Evolutionary conservation across 2,329 filamentous ascomycete genomes (phyloP).

Genomic region (Diaporthe amygdali): DNA sequence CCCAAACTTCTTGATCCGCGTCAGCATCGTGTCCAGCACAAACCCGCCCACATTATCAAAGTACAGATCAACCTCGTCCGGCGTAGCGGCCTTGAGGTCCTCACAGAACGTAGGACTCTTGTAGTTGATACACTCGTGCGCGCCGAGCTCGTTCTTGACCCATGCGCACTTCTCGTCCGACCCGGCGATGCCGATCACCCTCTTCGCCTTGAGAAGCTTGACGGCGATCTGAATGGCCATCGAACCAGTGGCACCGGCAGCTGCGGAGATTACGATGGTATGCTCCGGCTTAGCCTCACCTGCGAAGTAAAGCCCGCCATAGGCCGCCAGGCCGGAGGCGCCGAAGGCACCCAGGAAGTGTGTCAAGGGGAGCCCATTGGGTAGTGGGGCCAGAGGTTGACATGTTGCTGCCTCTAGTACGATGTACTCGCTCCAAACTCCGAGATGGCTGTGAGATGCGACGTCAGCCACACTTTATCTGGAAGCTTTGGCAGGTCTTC

Average conservation of each 20-base stretch:
- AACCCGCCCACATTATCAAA: slow-evolving; percentile 56
- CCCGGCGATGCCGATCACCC: slow-evolving; percentile 58
- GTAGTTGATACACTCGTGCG: slow-evolving; percentile 61
- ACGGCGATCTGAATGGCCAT: slow-evolving; percentile 60
- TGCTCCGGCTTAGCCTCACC: slow-evolving; percentile 43
- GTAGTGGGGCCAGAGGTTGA: slow-evolving; percentile 29
- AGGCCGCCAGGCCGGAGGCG: slow-evolving; percentile 47
- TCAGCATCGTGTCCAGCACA: slow-evolving; percentile 51
- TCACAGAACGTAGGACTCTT: slow-evolving; percentile 50
- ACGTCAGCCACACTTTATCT: background rate
- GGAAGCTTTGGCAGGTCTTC: background rate
- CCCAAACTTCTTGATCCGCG: slow-evolving; percentile 44
- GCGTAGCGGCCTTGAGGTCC: slow-evolving; percentile 51
- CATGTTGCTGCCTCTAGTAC: slow-evolving; percentile 30
- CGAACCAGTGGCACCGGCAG: slow-evolving; percentile 52
- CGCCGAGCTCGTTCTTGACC: slow-evolving; percentile 52
- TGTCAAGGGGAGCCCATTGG: slow-evolving; percentile 30
- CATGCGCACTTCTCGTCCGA: slow-evolving; percentile 56
- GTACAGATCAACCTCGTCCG: slow-evolving; percentile 56
- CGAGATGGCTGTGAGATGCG: slow-evolving; percentile 26
- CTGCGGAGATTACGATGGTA: slow-evolving; percentile 50
- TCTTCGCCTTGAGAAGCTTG: slow-evolving; percentile 49
- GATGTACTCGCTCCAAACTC: slow-evolving; percentile 33
- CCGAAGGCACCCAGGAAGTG: slow-evolving; percentile 36
- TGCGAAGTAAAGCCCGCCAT: slow-evolving; percentile 44